Percentiles rank a stretch among this genome's conserved stretches.
Conservation (phyloP, 257 asterid genomes). For the Catharanthus roseus region DNA sequence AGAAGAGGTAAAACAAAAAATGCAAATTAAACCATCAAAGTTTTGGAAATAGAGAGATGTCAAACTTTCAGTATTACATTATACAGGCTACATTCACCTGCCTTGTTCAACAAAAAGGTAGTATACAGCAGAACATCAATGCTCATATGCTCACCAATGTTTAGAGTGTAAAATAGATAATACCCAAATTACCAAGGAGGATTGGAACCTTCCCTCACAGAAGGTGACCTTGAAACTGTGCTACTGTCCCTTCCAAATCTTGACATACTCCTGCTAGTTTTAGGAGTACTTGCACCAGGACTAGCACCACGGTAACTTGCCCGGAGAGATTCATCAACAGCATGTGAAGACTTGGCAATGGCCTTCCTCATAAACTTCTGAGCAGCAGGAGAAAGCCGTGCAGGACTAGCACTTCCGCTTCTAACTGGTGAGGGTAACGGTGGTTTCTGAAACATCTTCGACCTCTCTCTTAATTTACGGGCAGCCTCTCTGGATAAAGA, state of each 20-base stretch:
- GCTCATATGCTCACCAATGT: too few species aligned
- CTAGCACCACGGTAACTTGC: slow-evolving; percentile 91
- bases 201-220: slow-evolving; percentile 56
- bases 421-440: slow-evolving; percentile 84
- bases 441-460: slow-evolving; percentile 88
- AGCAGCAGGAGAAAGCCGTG: slow-evolving; percentile 78
- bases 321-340: slow-evolving; percentile 81
- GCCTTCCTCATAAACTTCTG: slow-evolving; percentile 89
- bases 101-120: not conserved
- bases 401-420: slow-evolving; percentile 92
- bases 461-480: slow-evolving; percentile 74
- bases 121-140: not conserved
- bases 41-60: not conserved
- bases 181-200: slow-evolving; percentile 56
- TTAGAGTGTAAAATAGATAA: not conserved
- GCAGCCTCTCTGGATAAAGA: slow-evolving; percentile 93
- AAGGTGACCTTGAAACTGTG: slow-evolving; percentile 61
- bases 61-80: not conserved
- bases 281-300: slow-evolving; percentile 75
- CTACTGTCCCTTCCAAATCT: slow-evolving; percentile 69
- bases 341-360: slow-evolving; percentile 70
- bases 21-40: not conserved
- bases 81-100: not conserved
- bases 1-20: not conserved
- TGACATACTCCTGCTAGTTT: slow-evolving; percentile 81